These are phyloP conservation scores for Gaertneriomyces semiglobifer DNA, from an alignment of 192 early-diverging fungal species.

Conservation along the genomic window DNA sequence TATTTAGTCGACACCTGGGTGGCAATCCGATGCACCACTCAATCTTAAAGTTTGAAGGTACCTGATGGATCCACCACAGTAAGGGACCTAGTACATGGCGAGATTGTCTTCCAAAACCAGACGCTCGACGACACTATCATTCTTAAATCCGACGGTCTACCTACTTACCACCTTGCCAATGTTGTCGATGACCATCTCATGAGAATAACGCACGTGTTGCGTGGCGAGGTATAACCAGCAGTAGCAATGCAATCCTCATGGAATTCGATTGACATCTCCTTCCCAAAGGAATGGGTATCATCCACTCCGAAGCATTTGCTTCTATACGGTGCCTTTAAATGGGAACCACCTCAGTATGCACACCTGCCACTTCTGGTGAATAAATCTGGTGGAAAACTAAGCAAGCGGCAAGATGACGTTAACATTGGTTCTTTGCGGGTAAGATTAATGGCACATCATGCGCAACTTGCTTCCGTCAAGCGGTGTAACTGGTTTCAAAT, in stretches of 20 bases:
- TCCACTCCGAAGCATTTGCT: slow-evolving; percentile 90
- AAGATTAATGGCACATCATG: neutral
- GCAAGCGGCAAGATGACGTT: slow-evolving; percentile 86
- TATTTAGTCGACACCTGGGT: neutral
- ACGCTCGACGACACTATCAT: slow-evolving; percentile 84
- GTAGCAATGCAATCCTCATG: neutral
- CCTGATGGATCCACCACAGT: slow-evolving; percentile 57
- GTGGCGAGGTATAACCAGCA: slow-evolving; percentile 65
- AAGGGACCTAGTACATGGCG: slow-evolving; percentile 73
- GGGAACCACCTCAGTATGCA: slow-evolving; percentile 72
- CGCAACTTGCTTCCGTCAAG: slow-evolving; percentile 3
- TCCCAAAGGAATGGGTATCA: slow-evolving; percentile 77
- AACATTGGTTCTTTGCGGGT: slow-evolving; percentile 66
- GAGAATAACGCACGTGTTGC: slow-evolving; percentile 87
- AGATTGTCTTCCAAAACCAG: slow-evolving; percentile 64
- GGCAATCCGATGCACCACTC: neutral
- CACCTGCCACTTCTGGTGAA: slow-evolving; percentile 89
- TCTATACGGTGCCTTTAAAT: slow-evolving; percentile 78
- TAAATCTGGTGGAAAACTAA: slow-evolving; percentile 76
- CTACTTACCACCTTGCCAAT: slow-evolving; percentile 94
- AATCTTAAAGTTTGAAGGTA: slow-evolving; percentile 31
- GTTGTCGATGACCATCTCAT: slow-evolving; percentile 92
- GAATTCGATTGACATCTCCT: neutral
- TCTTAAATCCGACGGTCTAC: slow-evolving; percentile 86
- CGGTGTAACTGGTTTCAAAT: neutral